Evolutionary conservation across 345 rosid genomes (phyloP).

Genomic region (Sonneratia alba): DNA sequence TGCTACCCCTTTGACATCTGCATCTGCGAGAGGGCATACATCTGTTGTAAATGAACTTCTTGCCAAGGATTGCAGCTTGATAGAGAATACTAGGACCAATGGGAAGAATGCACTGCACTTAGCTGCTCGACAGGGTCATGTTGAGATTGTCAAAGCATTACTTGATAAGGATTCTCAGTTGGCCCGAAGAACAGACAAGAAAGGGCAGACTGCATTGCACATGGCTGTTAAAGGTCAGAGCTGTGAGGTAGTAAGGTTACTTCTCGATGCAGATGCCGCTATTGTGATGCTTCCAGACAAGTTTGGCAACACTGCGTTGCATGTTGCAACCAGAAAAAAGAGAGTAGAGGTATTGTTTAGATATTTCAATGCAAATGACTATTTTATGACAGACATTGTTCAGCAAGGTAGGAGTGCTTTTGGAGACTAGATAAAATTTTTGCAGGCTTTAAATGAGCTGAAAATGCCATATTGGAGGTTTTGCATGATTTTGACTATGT

Average conservation of each 20-base stretch:
- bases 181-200: slow-evolving; percentile 21
- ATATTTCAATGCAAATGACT: background rate
- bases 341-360: slow-evolving; percentile 13
- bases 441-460: background rate
- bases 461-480: background rate
- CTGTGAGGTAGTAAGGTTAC: slow-evolving; percentile 12
- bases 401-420: background rate
- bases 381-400: background rate
- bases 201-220: slow-evolving; percentile 21
- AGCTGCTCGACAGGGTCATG: slow-evolving; percentile 21
- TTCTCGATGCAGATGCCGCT: slow-evolving; percentile 18
- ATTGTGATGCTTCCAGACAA: slow-evolving; percentile 20
- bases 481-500: background rate
- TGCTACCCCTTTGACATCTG: slow-evolving; percentile 13
- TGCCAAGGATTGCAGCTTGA: slow-evolving; percentile 13
- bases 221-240: slow-evolving; percentile 25
- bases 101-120: slow-evolving; percentile 20
- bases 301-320: slow-evolving; percentile 19
- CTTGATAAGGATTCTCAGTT: slow-evolving; percentile 17
- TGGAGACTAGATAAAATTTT: background rate
- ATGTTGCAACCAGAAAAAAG: slow-evolving; percentile 21
- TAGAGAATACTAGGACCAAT: slow-evolving; percentile 13
- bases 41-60: slow-evolving; percentile 16
- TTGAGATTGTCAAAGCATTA: slow-evolving; percentile 17
- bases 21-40: slow-evolving; percentile 17